Conservation (phyloP, 2,329 filamentous ascomycete genomes). For the Meredithiella fracta region DNA sequence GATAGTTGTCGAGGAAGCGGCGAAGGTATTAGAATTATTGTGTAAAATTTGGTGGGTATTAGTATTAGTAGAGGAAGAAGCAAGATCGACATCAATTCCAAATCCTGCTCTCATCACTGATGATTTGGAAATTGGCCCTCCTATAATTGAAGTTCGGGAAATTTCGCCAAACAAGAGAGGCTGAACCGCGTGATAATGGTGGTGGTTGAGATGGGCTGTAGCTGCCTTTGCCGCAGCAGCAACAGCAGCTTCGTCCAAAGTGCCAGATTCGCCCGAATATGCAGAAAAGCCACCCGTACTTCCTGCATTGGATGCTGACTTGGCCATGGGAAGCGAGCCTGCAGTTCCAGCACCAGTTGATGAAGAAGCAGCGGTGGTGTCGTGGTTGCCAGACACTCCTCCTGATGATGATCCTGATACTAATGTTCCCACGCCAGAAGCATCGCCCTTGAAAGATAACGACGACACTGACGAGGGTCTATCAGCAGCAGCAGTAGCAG, state of each 20-base stretch:
- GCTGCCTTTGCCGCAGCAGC: neutral
- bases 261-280: neutral
- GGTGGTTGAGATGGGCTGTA: neutral
- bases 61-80: no score
- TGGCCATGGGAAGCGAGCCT: neutral
- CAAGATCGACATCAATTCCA: neutral
- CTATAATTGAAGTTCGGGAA: conserved; percentile 28
- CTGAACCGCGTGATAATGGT: neutral
- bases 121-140: conserved; percentile 32
- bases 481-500: conserved; percentile 16
- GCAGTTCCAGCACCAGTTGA: neutral
- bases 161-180: conserved; percentile 60
- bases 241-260: neutral
- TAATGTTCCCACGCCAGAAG: neutral
- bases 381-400: neutral
- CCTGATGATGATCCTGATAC: no score
- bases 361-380: neutral
- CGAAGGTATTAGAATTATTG: neutral
- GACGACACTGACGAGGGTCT: neutral
- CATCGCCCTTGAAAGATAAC: neutral
- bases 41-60: neutral
- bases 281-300: neutral
- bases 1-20: neutral
- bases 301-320: neutral
- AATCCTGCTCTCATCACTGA: neutral